Evolutionary conservation across 179 eudicot genomes (phyloP).

Genomic region (Actinidia polygama): DNA sequence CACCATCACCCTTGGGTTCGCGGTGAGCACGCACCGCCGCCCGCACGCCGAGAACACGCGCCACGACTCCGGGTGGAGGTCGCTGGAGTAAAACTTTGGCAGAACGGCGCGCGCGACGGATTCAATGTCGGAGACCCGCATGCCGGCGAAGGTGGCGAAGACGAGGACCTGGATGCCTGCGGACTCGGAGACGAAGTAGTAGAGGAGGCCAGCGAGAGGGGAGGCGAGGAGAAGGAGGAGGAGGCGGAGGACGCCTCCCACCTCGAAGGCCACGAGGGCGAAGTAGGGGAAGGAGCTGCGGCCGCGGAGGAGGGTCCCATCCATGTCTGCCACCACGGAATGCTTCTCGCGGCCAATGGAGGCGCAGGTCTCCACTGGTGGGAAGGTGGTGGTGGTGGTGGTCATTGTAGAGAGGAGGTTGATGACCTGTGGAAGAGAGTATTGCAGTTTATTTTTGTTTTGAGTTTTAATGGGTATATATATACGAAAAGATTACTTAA

Average conservation of each 20-base stretch:
- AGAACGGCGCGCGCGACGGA: slow-evolving; percentile 47
- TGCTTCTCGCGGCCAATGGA: slow-evolving; percentile 34
- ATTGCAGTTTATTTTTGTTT: no score
- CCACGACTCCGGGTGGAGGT: slow-evolving; percentile 47
- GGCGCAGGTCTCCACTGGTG: slow-evolving; percentile 21
- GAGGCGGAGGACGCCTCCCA: slow-evolving; percentile 39
- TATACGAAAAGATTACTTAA: no score
- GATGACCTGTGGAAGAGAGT: no score
- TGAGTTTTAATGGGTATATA: no score
- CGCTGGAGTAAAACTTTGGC: slow-evolving; percentile 48
- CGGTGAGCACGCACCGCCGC: slow-evolving; percentile 39
- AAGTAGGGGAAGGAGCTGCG: slow-evolving; percentile 49
- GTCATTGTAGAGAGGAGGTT: no score
- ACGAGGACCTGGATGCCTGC: slow-evolving; percentile 39
- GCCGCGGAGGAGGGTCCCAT: slow-evolving; percentile 45
- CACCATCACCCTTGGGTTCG: slow-evolving; percentile 52
- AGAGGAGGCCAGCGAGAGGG: slow-evolving; percentile 34
- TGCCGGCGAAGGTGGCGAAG: slow-evolving; percentile 34
- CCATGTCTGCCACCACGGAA: slow-evolving; percentile 46
- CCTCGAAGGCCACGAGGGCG: slow-evolving; percentile 45
- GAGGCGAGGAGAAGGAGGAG: slow-evolving; percentile 34
- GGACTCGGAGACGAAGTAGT: slow-evolving; percentile 31
- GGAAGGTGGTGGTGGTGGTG: slow-evolving; percentile 23
- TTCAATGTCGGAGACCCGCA: slow-evolving; percentile 26
- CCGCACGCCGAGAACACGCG: slow-evolving; percentile 47